phyloP scores from a whole-genome alignment of 1,284 basidiomycete species.

The Lentinus polychrous region DNA sequence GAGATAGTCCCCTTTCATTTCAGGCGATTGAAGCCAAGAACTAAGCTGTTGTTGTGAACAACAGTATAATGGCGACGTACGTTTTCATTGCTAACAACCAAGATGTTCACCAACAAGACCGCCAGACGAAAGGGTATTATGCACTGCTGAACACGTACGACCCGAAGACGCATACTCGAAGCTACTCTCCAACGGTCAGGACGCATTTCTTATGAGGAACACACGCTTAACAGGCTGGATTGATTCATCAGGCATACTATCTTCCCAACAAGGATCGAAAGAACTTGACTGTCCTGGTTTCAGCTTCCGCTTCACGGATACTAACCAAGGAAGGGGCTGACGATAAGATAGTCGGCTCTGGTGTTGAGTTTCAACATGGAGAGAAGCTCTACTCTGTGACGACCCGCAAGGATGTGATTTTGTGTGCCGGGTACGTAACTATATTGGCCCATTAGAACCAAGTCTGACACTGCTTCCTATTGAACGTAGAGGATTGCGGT shows the following conservation, averaged over 20 bases:
- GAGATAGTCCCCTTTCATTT: not conserved
- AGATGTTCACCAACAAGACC: not conserved
- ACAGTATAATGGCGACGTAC: conserved; percentile 19
- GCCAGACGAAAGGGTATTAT: conserved; percentile 15
- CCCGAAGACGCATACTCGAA: conserved; percentile 16
- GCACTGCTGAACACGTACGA: conserved; percentile 15
- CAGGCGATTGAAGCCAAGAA: no score
- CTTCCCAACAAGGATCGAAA: conserved; percentile 13
- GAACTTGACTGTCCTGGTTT: conserved; percentile 15
- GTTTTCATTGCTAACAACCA: not conserved
- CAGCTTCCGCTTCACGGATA: conserved; percentile 11
- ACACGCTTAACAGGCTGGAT: not conserved
- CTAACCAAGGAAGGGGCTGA: conserved; percentile 6
- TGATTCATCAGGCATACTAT: conserved; percentile 18
- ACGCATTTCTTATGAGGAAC: not conserved
- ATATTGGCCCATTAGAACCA: not conserved
- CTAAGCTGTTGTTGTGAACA: no score
- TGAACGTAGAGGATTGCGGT: conserved; percentile 15
- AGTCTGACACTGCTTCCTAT: not conserved
- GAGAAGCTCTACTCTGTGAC: conserved; percentile 21
- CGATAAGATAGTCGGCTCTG: conserved; percentile 13
- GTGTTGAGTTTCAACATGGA: conserved; percentile 21
- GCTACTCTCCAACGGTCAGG: conserved; percentile 17
- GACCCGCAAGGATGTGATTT: conserved; percentile 20
- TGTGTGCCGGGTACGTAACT: conserved; percentile 18